These are phyloP conservation scores for Rhodosporidiobolus sp. DNA, from an alignment of 768 basidiomycete genomes.

Conservation along the genomic window DNA sequence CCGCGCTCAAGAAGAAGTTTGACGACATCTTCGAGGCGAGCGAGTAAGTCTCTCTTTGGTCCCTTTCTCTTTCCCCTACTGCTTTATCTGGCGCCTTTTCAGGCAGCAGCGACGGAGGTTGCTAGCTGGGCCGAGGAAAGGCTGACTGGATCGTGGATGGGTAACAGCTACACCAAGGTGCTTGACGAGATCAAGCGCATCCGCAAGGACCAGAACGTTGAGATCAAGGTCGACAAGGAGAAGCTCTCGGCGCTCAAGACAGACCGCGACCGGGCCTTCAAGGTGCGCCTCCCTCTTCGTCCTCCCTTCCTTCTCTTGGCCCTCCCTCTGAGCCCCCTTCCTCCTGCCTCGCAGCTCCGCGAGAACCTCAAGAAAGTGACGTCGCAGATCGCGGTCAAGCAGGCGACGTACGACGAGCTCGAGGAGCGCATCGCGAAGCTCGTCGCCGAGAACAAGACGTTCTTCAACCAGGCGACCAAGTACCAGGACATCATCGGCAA, in stretches of 20 bases:
- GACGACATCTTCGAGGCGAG: slow-evolving; percentile 99
- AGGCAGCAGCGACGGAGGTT: no score
- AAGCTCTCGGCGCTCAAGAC: slow-evolving; percentile 70
- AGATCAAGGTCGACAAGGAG: slow-evolving; percentile 80
- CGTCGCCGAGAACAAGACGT: slow-evolving; percentile 51
- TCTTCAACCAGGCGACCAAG: slow-evolving; percentile 75
- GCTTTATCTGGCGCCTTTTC: no score
- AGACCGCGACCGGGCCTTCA: slow-evolving; percentile 79
- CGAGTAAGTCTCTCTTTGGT: slow-evolving; percentile 56
- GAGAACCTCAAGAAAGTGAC: slow-evolving; percentile 61
- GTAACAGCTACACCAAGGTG: slow-evolving; percentile 85
- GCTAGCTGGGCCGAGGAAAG: background rate
- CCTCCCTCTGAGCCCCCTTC: background rate
- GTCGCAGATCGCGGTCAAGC: slow-evolving; percentile 72
- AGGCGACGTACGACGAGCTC: slow-evolving; percentile 87
- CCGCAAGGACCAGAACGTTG: slow-evolving; percentile 83
- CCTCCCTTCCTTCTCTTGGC: background rate
- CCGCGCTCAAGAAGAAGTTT: slow-evolving; percentile 94
- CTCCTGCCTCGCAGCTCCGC: slow-evolving; percentile 13
- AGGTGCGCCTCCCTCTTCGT: slow-evolving; percentile 48
- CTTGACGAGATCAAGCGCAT: slow-evolving; percentile 84
- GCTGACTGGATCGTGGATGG: background rate
- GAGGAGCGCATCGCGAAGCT: slow-evolving; percentile 94
- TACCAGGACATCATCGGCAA: slow-evolving; percentile 80
- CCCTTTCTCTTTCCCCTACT: no score